Base-by-base conservation (phyloP, 1,284 basidiomycete genomes). In the Schizophyllum amplum region DNA sequence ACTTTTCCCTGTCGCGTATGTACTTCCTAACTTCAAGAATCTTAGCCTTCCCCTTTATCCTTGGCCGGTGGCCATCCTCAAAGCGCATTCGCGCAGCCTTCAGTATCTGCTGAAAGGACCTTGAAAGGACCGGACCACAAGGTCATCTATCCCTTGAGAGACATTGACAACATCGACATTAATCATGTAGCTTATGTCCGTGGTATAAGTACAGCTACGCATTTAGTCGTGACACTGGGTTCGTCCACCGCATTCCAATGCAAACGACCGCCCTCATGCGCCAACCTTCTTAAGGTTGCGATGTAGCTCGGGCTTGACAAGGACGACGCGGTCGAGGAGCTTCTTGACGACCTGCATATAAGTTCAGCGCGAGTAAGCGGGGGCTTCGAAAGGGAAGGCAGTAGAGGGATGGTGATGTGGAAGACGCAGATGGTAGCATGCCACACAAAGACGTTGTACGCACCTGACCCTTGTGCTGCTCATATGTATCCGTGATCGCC, bases 291-390 rank as follows among this genome's bases (percentile, higher is more conserved):
- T 84, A 64, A 95, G 79, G 72, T 95, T 96, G 64, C 86, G 86
- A 70, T 96, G 93, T 52, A 95, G 80, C 69, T 90, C 82, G 5
- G 91, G 90, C 61, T 89, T 82, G 62, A 92, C 84, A 61, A 93
- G 79, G n/a, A 93, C 83, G 61, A 98, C 95, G 33, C 95, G 83
- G 66, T 93, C 90, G 24, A 98, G 80, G 47, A 99, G 84, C 72
- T 94, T 94, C 72, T 86, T 78, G 61, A 98, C 87, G 55, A 98
- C 95, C 4, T 72, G 20, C 3, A 9, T 42, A 2, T 3, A 42
- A 17, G 33, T n/a, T n/a, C 33, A 17, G 17, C 33, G 33, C 7
- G 3, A 17, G 7, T 3, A 9, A 9, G 17, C 17, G 33, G 4
- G 33, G 2, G 33, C 4, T 3, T 13, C 17, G 33, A 9, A 42